A percentile compares a stretch with the other conserved stretches of the same genome.
These are phyloP conservation scores for Gentiana dahurica DNA, from an alignment of 257 asterid genomes.

Conservation along the genomic window DNA sequence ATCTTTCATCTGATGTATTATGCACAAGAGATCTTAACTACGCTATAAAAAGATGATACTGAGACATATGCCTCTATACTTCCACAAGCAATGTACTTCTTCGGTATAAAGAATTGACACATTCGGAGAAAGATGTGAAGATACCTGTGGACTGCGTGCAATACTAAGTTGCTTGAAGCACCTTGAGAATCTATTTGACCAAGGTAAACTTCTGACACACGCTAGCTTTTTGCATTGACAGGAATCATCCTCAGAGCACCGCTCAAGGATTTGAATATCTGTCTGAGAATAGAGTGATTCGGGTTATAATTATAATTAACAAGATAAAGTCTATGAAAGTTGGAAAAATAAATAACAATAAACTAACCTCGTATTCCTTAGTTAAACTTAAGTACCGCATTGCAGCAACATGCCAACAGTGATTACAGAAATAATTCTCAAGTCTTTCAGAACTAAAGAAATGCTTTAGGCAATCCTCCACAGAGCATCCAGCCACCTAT, in stretches of 20 bases:
- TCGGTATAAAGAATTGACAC: no score
- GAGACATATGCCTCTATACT: no score
- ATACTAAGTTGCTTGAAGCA: constrained; percentile 64
- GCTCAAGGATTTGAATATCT: constrained; percentile 41
- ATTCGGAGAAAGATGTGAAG: neutral
- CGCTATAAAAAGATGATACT: no score
- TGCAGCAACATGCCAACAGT: constrained; percentile 92
- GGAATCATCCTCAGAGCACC: constrained; percentile 49
- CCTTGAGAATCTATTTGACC: constrained; percentile 71
- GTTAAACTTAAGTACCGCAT: constrained; percentile 36
- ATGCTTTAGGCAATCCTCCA: constrained; percentile 60
- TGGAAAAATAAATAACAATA: neutral
- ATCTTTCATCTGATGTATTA: neutral
- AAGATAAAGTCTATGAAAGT: no score
- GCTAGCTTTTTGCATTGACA: constrained; percentile 66
- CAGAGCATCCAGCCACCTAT: constrained; percentile 63
- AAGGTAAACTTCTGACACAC: constrained; percentile 53
- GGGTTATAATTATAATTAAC: no score
- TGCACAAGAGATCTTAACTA: neutral
- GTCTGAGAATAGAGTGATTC: constrained; percentile 31
- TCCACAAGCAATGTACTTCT: no score
- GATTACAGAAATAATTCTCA: constrained; percentile 67
- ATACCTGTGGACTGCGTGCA: constrained; percentile 72
- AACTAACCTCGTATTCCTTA: constrained; percentile 44
- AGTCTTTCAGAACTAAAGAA: constrained; percentile 63